Conservation (phyloP, 805 yeast species). For the Cyberlindnera mississippiensis region DNA sequence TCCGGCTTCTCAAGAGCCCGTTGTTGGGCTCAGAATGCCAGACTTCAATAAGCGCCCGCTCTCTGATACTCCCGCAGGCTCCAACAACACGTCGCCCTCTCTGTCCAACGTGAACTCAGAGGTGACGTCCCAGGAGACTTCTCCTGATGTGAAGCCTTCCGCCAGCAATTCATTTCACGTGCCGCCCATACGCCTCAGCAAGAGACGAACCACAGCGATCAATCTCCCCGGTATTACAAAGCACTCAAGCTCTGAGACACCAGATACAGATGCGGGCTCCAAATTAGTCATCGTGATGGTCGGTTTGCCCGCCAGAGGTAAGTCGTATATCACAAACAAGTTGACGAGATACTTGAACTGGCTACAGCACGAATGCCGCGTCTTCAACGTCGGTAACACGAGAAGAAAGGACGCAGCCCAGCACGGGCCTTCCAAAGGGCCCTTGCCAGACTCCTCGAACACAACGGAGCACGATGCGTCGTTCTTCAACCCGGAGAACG, state of each 20-base stretch:
- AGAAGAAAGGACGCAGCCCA: conserved; percentile 64
- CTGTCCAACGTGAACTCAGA: conserved; percentile 27
- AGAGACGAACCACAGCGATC: conserved; percentile 71
- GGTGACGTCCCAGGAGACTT: conserved; percentile 28
- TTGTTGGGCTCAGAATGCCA: conserved; percentile 24
- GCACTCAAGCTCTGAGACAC: conserved; percentile 35
- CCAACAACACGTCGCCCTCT: conserved; percentile 52
- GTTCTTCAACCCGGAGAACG: conserved; percentile 81
- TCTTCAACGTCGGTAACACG: conserved; percentile 94
- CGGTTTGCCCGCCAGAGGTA: conserved; percentile 93
- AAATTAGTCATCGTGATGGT: conserved; percentile 94
- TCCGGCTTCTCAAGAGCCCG: no score
- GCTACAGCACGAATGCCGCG: conserved; percentile 86
- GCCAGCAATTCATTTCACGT: conserved; percentile 2
- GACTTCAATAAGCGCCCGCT: conserved; percentile 68
- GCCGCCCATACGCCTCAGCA: conserved; percentile 30
- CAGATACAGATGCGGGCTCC: conserved; percentile 60
- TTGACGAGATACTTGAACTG: conserved; percentile 87
- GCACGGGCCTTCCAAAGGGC: conserved; percentile 67
- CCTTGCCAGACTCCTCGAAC: conserved; percentile 43
- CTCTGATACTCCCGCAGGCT: conserved; percentile 69
- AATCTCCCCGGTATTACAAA: conserved; percentile 92
- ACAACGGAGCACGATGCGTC: conserved; percentile 62
- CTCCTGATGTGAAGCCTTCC: conserved; percentile 24
- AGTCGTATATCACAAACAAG: conserved; percentile 89